A percentile compares a stretch with the other conserved stretches of the same genome.
Evolutionary conservation across 2,329 filamentous ascomycete genomes (phyloP).

Genomic region (Colletotrichum liriopes): DNA sequence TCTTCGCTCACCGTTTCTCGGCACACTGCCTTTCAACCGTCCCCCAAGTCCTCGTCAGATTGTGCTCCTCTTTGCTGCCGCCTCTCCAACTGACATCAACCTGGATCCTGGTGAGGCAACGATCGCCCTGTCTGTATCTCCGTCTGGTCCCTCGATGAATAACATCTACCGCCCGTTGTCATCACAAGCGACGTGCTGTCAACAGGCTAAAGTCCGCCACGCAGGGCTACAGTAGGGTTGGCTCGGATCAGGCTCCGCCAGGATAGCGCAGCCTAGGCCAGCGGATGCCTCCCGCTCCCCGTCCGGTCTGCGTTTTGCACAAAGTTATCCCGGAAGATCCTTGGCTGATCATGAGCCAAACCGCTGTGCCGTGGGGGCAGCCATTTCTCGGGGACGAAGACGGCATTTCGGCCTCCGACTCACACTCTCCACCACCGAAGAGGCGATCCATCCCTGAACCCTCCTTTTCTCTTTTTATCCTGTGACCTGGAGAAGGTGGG

Average conservation of each 20-base stretch:
- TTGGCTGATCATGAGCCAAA: conserved; percentile 21
- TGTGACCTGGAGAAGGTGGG: neutral
- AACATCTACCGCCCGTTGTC: conserved; percentile 8
- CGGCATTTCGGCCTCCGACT: conserved; percentile 43
- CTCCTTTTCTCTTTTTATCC: conserved; percentile 5
- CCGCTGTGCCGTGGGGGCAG: neutral
- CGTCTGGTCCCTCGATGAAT: neutral
- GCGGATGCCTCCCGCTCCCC: conserved; percentile 33
- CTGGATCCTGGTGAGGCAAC: conserved; percentile 3
- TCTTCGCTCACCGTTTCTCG: neutral
- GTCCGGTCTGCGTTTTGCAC: conserved; percentile 31
- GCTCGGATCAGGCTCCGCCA: conserved; percentile 38
- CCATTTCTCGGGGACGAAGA: conserved; percentile 34
- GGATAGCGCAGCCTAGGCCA: conserved; percentile 20
- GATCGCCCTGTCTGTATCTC: neutral
- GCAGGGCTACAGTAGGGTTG: conserved; percentile 16
- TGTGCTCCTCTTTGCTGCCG: neutral
- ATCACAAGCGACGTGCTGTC: conserved; percentile 2
- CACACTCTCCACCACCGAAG: conserved; percentile 23
- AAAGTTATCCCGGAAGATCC: conserved; percentile 35
- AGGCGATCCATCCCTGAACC: conserved; percentile 11
- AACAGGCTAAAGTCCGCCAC: conserved; percentile 16
- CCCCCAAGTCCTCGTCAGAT: no score
- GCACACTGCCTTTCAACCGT: neutral
- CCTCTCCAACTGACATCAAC: neutral